Evolutionary conservation across 495 filamentous ascomycete genomes (phyloP).

Genomic region (Penicillium dipodomyicola): DNA sequence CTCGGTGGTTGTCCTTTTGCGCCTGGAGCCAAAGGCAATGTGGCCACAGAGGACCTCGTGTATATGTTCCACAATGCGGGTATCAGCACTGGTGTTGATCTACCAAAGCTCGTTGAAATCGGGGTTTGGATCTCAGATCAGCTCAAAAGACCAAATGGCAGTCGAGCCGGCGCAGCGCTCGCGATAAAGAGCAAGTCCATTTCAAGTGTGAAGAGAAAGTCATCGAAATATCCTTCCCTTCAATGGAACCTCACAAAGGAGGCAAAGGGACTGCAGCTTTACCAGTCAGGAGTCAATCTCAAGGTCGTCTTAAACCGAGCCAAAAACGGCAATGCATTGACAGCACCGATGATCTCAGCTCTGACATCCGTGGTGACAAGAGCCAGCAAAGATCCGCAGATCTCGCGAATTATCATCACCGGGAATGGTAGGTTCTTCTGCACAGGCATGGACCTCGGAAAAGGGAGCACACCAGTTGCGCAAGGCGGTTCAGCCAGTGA

Average conservation of each 20-base stretch:
- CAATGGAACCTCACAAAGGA: constrained; percentile 18
- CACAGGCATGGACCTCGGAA: constrained; percentile 40
- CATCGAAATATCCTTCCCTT: no score
- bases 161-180: constrained; percentile 23
- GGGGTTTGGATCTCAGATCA: constrained; percentile 41
- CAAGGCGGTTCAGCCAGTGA: constrained; percentile 16
- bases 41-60: constrained; percentile 43
- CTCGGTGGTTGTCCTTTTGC: constrained; percentile 50
- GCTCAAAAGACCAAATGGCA: constrained; percentile 26
- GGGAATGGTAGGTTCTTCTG: constrained; percentile 41
- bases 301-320: constrained; percentile 34
- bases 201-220: no score
- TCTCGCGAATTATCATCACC: constrained; percentile 34
- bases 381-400: constrained; percentile 18
- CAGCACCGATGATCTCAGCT: constrained; percentile 27
- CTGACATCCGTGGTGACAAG: constrained; percentile 23
- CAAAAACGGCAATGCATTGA: constrained; percentile 38
- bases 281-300: constrained; percentile 29
- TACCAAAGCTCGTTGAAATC: constrained; percentile 30
- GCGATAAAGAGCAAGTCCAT: no score
- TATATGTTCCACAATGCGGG: constrained; percentile 42
- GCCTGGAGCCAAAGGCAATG: constrained; percentile 47
- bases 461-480: constrained; percentile 20
- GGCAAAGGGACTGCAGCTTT: constrained; percentile 17
- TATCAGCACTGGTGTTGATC: constrained; percentile 39